Evolutionary conservation across 1,284 basidiomycete genomes (phyloP).

Genomic region (Puccinia novopanici): DNA sequence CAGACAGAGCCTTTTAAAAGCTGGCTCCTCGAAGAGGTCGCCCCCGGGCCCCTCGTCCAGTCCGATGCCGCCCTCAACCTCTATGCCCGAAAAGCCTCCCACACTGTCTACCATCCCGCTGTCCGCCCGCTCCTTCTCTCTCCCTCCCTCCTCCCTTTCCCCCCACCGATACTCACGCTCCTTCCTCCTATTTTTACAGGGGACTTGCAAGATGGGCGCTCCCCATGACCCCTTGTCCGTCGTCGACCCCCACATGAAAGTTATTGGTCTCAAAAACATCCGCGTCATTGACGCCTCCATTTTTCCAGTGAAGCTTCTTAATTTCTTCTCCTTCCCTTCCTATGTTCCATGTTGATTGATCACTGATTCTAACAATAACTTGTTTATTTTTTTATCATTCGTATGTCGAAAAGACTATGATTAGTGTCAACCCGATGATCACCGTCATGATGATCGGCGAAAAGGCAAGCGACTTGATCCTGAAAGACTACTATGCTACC

Average conservation of each 20-base stretch:
- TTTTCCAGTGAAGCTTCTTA: constrained; percentile 53
- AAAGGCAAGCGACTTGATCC: constrained; percentile 58
- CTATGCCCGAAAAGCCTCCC: constrained; percentile 58
- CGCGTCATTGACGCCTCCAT: constrained; percentile 58
- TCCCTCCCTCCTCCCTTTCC: not conserved
- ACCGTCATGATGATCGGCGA: constrained; percentile 59
- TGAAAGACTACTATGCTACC: constrained; percentile 55
- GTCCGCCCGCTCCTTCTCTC: not conserved
- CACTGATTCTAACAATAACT: too few species aligned
- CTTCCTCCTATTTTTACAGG: not conserved
- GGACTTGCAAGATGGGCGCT: constrained; percentile 59
- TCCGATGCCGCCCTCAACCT: constrained; percentile 57
- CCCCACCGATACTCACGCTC: too few species aligned
- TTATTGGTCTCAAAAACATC: constrained; percentile 57
- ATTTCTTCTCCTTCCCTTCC: not conserved
- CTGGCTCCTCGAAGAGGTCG: constrained; percentile 58
- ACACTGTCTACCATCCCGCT: constrained; percentile 60
- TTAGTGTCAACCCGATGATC: constrained; percentile 59
- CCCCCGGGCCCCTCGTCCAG: constrained; percentile 58
- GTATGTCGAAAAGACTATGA: constrained; percentile 55
- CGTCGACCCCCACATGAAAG: constrained; percentile 56
- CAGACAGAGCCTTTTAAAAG: constrained; percentile 61
- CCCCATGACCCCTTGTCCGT: constrained; percentile 56
- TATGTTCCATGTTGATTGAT: not conserved
- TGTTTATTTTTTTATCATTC: too few species aligned